Conservation (phyloP, 2,329 filamentous ascomycete species). For the Fonsecaea pugnacius region DNA sequence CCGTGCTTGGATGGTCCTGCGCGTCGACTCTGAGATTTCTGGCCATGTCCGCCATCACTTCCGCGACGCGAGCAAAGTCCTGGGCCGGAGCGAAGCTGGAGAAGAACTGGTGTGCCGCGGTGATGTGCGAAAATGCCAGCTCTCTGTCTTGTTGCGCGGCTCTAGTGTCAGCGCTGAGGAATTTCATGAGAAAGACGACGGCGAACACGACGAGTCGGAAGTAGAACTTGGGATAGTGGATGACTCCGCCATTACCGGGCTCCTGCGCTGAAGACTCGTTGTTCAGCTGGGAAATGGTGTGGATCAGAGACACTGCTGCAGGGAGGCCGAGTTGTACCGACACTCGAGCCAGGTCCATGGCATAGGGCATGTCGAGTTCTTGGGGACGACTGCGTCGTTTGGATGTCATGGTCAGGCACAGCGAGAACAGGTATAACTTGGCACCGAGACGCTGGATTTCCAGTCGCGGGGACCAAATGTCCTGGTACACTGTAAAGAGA, state of each 20-base stretch:
- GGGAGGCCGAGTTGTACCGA: slow-evolving; percentile 14
- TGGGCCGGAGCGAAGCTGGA: background rate
- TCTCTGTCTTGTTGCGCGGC: slow-evolving; percentile 15
- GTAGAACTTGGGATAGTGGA: slow-evolving; percentile 21
- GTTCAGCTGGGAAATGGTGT: slow-evolving; percentile 14
- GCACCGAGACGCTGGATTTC: slow-evolving; percentile 19
- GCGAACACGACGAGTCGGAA: slow-evolving; percentile 17
- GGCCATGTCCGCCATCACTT: slow-evolving; percentile 12
- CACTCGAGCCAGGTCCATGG: slow-evolving; percentile 4
- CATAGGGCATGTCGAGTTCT: background rate
- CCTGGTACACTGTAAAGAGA: background rate
- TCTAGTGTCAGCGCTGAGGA: slow-evolving; percentile 2
- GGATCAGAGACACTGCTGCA: slow-evolving; percentile 18
- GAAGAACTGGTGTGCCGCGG: slow-evolving; percentile 20
- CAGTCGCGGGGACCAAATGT: slow-evolving; percentile 11
- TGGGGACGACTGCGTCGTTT: background rate
- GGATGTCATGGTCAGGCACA: slow-evolving; percentile 8
- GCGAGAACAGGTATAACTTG: slow-evolving; percentile 21
- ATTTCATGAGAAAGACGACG: slow-evolving; percentile 21
- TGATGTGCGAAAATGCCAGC: slow-evolving; percentile 20
- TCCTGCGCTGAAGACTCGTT: background rate
- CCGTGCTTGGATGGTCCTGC: slow-evolving; percentile 1
- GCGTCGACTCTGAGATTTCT: slow-evolving; percentile 4
- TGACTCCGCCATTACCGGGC: background rate
- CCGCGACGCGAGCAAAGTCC: slow-evolving; percentile 11